Evolutionary conservation across 75 land plant species (phyloP).

Genomic region (Ceratopteris richardii): DNA sequence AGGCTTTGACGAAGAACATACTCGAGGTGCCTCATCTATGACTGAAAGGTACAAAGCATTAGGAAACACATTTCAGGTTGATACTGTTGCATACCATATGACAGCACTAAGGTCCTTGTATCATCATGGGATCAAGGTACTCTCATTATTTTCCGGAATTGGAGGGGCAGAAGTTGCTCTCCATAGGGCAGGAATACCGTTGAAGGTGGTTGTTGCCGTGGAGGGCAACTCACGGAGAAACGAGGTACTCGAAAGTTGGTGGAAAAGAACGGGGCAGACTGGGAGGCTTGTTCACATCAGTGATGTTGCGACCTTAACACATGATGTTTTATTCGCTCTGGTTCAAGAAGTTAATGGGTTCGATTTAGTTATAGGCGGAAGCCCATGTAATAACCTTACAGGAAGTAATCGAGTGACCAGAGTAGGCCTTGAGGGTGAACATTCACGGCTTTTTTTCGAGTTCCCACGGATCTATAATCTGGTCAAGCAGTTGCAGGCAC

Average conservation of each 20-base stretch:
- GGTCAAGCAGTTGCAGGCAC: neutral
- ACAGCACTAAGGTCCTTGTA: constrained; percentile 45
- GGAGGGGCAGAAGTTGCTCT: constrained; percentile 82
- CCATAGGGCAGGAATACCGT: constrained; percentile 52
- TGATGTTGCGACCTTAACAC: constrained; percentile 29
- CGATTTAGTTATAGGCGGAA: constrained; percentile 66
- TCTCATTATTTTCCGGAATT: constrained; percentile 65
- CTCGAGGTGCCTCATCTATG: constrained; percentile 16
- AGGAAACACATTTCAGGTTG: constrained; percentile 51
- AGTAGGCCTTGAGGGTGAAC: constrained; percentile 24
- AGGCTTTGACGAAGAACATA: constrained; percentile 58
- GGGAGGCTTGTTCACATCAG: constrained; percentile 44
- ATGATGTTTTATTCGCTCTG: constrained; percentile 22
- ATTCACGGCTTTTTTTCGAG: constrained; percentile 62
- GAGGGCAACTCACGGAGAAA: constrained; percentile 38
- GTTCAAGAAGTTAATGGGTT: constrained; percentile 41
- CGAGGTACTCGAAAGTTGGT: constrained; percentile 51
- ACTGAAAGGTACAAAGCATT: constrained; percentile 31
- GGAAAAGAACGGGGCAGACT: constrained; percentile 37
- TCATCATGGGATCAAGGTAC: constrained; percentile 54
- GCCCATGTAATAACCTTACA: constrained; percentile 33
- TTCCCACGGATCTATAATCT: constrained; percentile 59
- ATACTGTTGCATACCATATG: constrained; percentile 57
- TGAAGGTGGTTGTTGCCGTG: constrained; percentile 54
- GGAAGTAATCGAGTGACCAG: constrained; percentile 43